phyloP scores from a whole-genome alignment of 192 early-diverging fungal species.

The Gryganskiella cystojenkinii region DNA sequence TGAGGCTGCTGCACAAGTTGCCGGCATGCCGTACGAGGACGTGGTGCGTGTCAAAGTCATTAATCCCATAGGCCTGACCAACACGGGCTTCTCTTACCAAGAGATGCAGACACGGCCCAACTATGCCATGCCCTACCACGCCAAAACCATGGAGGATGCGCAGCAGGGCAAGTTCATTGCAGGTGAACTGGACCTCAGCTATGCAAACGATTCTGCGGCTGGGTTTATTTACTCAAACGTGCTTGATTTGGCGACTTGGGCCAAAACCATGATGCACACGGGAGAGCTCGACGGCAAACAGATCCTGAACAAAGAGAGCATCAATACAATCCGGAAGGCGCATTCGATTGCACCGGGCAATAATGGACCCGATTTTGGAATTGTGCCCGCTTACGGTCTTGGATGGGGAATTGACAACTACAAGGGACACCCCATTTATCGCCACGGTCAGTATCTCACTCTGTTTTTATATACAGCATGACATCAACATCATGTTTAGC shows the following conservation, averaged over 20 bases:
- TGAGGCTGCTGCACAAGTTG: conserved; percentile 11
- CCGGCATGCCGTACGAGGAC: conserved; percentile 1
- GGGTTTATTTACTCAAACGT: conserved; percentile 9
- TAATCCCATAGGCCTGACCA: neutral
- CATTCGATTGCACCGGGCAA: neutral
- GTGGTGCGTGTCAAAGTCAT: neutral
- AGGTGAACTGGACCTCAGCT: neutral
- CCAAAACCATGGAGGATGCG: neutral
- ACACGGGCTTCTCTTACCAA: neutral
- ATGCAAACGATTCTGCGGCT: neutral
- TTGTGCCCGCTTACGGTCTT: neutral
- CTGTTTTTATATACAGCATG: neutral
- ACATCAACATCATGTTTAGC: neutral
- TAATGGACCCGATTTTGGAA: neutral
- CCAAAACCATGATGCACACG: neutral
- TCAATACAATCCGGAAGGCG: neutral
- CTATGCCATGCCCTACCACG: neutral
- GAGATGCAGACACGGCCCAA: conserved; percentile 6
- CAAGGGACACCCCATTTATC: neutral
- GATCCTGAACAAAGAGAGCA: conserved; percentile 7
- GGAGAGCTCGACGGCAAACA: conserved; percentile 2
- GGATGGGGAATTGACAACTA: neutral
- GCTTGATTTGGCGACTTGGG: neutral
- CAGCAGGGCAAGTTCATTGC: neutral
- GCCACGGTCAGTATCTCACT: conserved; percentile 2